Evolutionary conservation across 1,139 yeast species (phyloP), one percentile per base, ranked within the genome.

Genomic region (Nakaseomyces bracarensis): DNA sequence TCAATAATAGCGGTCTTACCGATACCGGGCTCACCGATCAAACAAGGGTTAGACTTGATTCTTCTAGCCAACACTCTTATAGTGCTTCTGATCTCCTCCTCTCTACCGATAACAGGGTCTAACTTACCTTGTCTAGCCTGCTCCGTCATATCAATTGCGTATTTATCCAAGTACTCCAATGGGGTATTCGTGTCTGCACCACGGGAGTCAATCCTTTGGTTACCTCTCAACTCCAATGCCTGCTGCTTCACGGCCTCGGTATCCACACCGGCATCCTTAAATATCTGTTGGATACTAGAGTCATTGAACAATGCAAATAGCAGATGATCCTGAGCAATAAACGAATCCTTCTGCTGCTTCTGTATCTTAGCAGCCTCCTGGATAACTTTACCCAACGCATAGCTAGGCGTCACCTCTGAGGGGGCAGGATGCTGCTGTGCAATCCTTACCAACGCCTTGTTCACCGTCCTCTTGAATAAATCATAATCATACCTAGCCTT

Each of bases 11-110:
- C 84, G 29, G 98, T 93, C 68, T 91, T 91, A 72, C 99, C 99
- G 42, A 91, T 96, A 76, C 99, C 99, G 26, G 98, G 96, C 58
- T 91, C 97, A 72, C 99, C 99, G 57, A 91, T 86, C 51, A 91
- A 70, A 52, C 95, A 91, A 11, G 98, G 95, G 60, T 93, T 93
- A 3, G 96, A 87, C 67, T 91, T 91, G 26, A 95, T 84, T 67
- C 98, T 79, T 69, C 98, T 81, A 14, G 98, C 91, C 49, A 91
- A 71, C 4, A 93, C 95, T 49, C 97, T 75, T 48, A 91, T 89
- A 34, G 95, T 87, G 53, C 97, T 74, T 66, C 98, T 77, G 51
- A 93, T 91, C 66, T 91, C 98, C 63, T 91, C 98, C 64, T 91
- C 98, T 68, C 99, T 81, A 43, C 99, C 99, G 60, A 91, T 93